Base-by-base conservation (phyloP, 164 flowering plant species). In the Hamamelis virginiana region DNA sequence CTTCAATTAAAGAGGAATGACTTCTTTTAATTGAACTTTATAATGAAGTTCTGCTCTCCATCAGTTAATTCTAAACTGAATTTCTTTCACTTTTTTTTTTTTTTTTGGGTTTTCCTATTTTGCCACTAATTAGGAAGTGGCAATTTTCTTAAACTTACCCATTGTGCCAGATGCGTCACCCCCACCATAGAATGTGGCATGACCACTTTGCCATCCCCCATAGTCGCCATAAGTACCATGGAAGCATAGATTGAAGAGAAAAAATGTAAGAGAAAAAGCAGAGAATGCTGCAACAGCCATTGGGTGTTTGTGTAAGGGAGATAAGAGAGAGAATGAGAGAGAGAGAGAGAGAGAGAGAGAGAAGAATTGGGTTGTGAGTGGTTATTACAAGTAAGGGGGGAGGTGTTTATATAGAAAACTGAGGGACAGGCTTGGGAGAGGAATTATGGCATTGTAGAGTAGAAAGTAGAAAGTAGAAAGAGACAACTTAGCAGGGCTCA, bases 121-220 rank as follows among this genome's bases (percentile, higher is more conserved):
- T n/a, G n/a, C n/a, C n/a, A n/a, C n/a, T n/a, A n/a, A n/a, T n/a
- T n/a, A n/a, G n/a, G n/a, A n/a, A n/a, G n/a, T n/a, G n/a, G n/a
- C n/a, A n/a, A n/a, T n/a, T n/a, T n/a, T n/a, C n/a, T n/a, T n/a
- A 16, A 11, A 76, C 82, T 18, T 66, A 82, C 85, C 88, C 88
- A 85, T 85, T 26, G 88, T 85, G 80, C 88, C 88, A 14, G 88
- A 81, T 0, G 88, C 88, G 48, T 85, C 88, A 59, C 83, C 85
- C 0, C 88, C 88, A 15, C 88, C 88, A 59, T 85, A 85, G 62
- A 85, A 85, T 5, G 88, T 85, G 72, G 86, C 88, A 65, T 85
- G 88, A 12, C 74, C 88, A 12, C 68, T 41, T 33, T 71, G 38
- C 88, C 85, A 84, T 1, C 81, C 88, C 12, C 85, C 84, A 63